phyloP scores from a whole-genome alignment of 2,329 filamentous ascomycete species.

The Basipetospora chlamydospora region DNA sequence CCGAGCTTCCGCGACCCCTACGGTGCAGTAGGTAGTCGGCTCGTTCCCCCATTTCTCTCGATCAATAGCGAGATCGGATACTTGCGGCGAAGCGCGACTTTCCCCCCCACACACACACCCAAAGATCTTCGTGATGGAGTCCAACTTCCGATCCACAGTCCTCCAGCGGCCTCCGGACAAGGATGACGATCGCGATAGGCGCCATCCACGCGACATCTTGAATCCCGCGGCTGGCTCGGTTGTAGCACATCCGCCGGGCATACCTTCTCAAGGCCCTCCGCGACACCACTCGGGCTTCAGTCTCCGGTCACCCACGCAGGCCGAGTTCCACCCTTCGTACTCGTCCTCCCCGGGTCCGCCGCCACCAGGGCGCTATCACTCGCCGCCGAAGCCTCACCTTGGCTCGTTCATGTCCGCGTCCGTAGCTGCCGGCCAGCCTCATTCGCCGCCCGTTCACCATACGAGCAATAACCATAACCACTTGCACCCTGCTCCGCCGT shows the following conservation, averaged over 20 bases:
- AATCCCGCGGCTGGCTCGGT: constrained; percentile 19
- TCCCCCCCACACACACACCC: constrained; percentile 9
- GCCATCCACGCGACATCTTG: constrained; percentile 31
- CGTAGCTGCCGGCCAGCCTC: constrained; percentile 15
- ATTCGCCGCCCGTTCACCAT: constrained; percentile 9
- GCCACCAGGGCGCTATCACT: constrained; percentile 7
- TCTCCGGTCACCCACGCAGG: constrained; percentile 33
- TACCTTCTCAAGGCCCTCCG: constrained; percentile 11
- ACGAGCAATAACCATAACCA: constrained; percentile 8
- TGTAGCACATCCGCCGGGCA: constrained; percentile 12
- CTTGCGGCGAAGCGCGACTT: constrained; percentile 6
- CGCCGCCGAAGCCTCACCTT: constrained; percentile 10
- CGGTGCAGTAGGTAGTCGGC: too few relatives aligned
- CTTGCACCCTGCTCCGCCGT: constrained; percentile 18
- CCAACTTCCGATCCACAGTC: constrained; percentile 34
- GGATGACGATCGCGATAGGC: constrained; percentile 19
- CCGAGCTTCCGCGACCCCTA: too few relatives aligned
- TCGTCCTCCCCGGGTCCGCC: constrained; percentile 9
- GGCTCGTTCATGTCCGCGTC: constrained; percentile 23
- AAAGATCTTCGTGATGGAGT: constrained; percentile 33
- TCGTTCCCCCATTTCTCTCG: neutral
- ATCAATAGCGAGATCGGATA: neutral
- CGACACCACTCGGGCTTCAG: constrained; percentile 31
- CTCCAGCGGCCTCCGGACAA: constrained; percentile 29
- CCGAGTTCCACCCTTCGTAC: constrained; percentile 22